phyloP scores from a whole-genome alignment of 2,329 filamentous ascomycete species.

The Achaetomium macrosporum region DNA sequence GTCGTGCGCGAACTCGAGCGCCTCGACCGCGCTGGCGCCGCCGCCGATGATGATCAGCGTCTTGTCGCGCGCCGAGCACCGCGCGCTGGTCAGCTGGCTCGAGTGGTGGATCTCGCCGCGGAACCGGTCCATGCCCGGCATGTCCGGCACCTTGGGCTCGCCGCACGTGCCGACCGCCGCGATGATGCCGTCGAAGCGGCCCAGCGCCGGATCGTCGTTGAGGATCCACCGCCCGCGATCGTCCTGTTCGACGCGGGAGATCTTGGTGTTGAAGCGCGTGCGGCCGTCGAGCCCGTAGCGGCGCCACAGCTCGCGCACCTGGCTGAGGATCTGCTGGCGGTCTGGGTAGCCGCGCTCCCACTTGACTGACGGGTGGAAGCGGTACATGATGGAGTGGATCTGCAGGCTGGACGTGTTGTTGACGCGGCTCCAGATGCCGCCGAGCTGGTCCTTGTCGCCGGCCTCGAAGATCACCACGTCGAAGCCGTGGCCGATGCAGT shows the following conservation, averaged over 20 bases:
- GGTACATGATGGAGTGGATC: constrained; percentile 82
- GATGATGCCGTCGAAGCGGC: constrained; percentile 72
- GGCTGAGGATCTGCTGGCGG: constrained; percentile 66
- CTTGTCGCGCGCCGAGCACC: constrained; percentile 56
- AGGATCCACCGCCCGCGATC: constrained; percentile 67
- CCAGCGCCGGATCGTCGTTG: constrained; percentile 59
- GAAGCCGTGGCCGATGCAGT: constrained; percentile 81
- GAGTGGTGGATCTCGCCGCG: constrained; percentile 70
- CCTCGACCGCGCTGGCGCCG: constrained; percentile 76
- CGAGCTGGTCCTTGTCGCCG: constrained; percentile 58
- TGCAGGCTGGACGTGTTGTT: constrained; percentile 79
- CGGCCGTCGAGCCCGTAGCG: constrained; percentile 64
- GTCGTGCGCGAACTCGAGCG: constrained; percentile 69
- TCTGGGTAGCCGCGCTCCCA: constrained; percentile 74
- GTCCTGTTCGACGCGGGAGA: constrained; percentile 65
- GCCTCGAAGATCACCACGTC: constrained; percentile 76
- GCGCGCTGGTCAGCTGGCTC: constrained; percentile 59
- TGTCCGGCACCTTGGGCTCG: constrained; percentile 62
- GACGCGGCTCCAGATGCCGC: constrained; percentile 78
- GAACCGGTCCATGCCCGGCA: constrained; percentile 67
- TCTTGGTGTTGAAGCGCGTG: constrained; percentile 65
- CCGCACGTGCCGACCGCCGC: constrained; percentile 77
- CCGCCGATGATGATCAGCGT: constrained; percentile 71
- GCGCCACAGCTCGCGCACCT: constrained; percentile 69
- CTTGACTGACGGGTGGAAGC: constrained; percentile 73